These are phyloP conservation scores for Podospora australis DNA, from an alignment of 495 filamentous ascomycete genomes.

Conservation along the genomic window DNA sequence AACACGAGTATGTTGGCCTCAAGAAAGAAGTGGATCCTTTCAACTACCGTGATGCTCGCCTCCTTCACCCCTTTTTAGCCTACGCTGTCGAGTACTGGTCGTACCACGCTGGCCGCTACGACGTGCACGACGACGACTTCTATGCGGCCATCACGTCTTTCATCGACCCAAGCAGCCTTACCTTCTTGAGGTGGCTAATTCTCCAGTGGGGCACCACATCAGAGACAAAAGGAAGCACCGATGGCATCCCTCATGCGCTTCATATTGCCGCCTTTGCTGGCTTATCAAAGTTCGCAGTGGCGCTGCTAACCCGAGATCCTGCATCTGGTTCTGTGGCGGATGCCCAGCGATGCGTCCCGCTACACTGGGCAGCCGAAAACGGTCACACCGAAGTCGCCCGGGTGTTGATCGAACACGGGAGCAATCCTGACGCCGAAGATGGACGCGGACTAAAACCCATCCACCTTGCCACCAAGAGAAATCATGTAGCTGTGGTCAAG, in stretches of 20 bases:
- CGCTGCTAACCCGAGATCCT: slow-evolving; percentile 3
- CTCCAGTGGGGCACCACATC: background rate
- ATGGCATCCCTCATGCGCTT: background rate
- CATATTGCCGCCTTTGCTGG: slow-evolving; percentile 16
- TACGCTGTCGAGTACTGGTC: slow-evolving; percentile 15
- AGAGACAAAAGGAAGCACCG: background rate
- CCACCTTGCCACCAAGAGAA: slow-evolving; percentile 16
- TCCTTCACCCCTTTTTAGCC: slow-evolving; percentile 7
- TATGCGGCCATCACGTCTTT: slow-evolving; percentile 1
- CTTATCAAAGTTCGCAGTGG: slow-evolving; percentile 5
- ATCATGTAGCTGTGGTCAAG: slow-evolving; percentile 10
- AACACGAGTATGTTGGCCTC: too few species aligned
- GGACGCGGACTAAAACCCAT: slow-evolving; percentile 19
- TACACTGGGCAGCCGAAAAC: slow-evolving; percentile 17
- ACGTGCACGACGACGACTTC: slow-evolving; percentile 3
- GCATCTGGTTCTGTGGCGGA: slow-evolving; percentile 2
- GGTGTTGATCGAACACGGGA: slow-evolving; percentile 15
- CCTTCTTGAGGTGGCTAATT: slow-evolving; percentile 1
- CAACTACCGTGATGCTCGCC: slow-evolving; percentile 5
- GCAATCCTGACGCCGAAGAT: slow-evolving; percentile 10
- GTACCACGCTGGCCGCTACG: slow-evolving; percentile 9
- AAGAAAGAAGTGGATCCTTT: background rate
- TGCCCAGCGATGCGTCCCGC: slow-evolving; percentile 13
- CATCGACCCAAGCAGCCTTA: background rate
- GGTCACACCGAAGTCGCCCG: slow-evolving; percentile 17